Evolutionary conservation across 441 rosid genomes (phyloP).

Genomic region (Corymbia citriodora): DNA sequence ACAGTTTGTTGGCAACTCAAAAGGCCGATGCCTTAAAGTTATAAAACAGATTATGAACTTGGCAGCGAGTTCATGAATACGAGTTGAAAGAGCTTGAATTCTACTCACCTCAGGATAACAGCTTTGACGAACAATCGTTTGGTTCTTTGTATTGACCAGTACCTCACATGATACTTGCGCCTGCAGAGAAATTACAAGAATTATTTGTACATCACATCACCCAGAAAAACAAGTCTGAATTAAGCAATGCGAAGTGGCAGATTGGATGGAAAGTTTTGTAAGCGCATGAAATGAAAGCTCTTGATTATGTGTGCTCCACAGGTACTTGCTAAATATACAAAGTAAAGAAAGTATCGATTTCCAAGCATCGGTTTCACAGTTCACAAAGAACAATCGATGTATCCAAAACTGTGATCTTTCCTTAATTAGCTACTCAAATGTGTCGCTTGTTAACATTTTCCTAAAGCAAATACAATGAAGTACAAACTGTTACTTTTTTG

Average conservation of each 20-base stretch:
- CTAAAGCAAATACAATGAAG: not conserved
- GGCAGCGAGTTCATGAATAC: not conserved
- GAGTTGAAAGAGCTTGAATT: not conserved
- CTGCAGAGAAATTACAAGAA: slow-evolving; percentile 5
- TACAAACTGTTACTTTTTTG: not conserved
- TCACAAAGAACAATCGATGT: not conserved
- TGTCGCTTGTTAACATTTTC: not conserved
- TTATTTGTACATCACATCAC: not conserved
- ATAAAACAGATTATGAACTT: not conserved
- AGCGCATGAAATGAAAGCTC: not conserved
- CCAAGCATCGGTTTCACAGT: not conserved
- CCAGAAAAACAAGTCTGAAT: not conserved
- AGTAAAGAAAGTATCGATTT: not conserved
- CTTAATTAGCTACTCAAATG: not conserved
- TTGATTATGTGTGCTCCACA: not conserved
- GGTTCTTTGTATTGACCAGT: slow-evolving; percentile 31
- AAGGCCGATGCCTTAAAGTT: not conserved
- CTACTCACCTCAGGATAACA: slow-evolving; percentile 17
- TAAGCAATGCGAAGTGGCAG: not conserved
- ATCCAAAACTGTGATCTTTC: not conserved
- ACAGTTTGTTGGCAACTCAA: not conserved
- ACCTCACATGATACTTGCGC: slow-evolving; percentile 36
- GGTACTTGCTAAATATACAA: not conserved
- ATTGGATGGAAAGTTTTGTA: not conserved
- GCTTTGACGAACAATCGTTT: slow-evolving; percentile 36